Percentiles rank a stretch among this genome's conserved stretches.
Conservation (phyloP, 2,329 filamentous ascomycete genomes). For the Blumeria hordei region DNA sequence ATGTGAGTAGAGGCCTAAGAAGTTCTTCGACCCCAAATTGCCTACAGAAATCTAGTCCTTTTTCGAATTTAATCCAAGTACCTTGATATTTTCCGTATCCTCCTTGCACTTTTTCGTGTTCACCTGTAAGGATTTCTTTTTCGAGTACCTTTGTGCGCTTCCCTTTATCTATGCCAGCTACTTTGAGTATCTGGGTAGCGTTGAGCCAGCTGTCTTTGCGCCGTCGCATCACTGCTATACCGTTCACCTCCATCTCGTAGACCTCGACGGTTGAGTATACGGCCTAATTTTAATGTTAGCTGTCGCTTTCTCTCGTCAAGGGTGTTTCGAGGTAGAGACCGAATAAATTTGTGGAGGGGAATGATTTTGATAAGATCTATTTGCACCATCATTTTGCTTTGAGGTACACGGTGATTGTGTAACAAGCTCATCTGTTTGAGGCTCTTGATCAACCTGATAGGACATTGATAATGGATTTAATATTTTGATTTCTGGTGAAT, state of each 20-base stretch:
- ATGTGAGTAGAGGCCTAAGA: conserved; percentile 49
- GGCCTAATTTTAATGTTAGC: conserved; percentile 25
- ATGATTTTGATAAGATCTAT: conserved; percentile 9
- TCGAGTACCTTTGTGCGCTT: conserved; percentile 94
- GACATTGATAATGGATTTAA: conserved; percentile 10
- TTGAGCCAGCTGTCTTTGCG: conserved; percentile 92
- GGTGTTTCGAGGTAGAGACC: conserved; percentile 18
- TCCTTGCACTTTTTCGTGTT: conserved; percentile 95
- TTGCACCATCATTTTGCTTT: conserved; percentile 11
- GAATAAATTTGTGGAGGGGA: conserved; percentile 33
- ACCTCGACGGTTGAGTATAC: conserved; percentile 91
- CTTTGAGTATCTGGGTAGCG: conserved; percentile 93
- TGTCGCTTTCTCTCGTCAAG: neutral
- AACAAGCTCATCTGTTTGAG: conserved; percentile 14
- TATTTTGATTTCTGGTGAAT: too few relatives aligned
- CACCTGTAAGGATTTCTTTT: conserved; percentile 87
- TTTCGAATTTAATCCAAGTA: conserved; percentile 90
- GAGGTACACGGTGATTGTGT: conserved; percentile 14
- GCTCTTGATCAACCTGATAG: conserved; percentile 15
- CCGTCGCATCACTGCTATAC: conserved; percentile 82
- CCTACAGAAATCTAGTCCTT: conserved; percentile 77
- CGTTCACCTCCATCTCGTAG: conserved; percentile 96
- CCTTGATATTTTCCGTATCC: conserved; percentile 98
- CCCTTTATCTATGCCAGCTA: conserved; percentile 90
- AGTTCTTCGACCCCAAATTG: conserved; percentile 56